Evolutionary conservation across 345 rosid species (phyloP).

Genomic region (Sonneratia caseolaris): DNA sequence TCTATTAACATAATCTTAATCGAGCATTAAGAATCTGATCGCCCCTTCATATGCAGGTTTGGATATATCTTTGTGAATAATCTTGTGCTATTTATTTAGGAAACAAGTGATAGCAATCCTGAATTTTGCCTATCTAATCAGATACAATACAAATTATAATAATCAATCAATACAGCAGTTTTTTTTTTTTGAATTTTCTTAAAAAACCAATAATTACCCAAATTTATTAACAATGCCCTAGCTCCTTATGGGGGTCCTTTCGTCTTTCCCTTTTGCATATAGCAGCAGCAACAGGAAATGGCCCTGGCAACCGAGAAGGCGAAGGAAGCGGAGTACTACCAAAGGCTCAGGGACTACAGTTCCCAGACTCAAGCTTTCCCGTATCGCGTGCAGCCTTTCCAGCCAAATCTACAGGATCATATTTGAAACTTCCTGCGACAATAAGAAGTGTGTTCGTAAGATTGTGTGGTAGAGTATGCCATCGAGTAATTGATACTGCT

Average conservation of each 20-base stretch:
- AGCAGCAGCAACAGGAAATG: constrained; percentile 46
- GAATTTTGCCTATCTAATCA: not conserved
- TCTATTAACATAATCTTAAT: not conserved
- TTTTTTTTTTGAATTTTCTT: not conserved
- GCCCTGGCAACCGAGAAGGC: constrained; percentile 31
- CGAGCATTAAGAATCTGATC: not conserved
- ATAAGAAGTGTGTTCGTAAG: not conserved
- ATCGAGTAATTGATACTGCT: not conserved
- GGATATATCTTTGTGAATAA: too few species aligned
- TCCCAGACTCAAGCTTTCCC: constrained; percentile 29
- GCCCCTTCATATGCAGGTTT: too few species aligned
- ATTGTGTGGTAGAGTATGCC: too few species aligned
- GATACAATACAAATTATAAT: not conserved
- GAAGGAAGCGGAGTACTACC: constrained; percentile 30
- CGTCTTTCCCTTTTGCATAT: not conserved
- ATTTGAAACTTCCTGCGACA: constrained; percentile 13
- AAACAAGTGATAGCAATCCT: not conserved
- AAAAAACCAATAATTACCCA: not conserved
- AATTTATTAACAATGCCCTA: not conserved
- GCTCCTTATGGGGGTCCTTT: not conserved
- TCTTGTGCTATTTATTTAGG: not conserved
- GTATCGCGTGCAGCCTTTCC: constrained; percentile 49
- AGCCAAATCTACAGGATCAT: constrained; percentile 50
- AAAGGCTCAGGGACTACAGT: constrained; percentile 21
- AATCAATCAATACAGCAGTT: too few species aligned